Percentiles rank a stretch among this genome's conserved stretches.
phyloP scores from a whole-genome alignment of 352 stramenopile genomes.

The Phytophthora boehmeriae region DNA sequence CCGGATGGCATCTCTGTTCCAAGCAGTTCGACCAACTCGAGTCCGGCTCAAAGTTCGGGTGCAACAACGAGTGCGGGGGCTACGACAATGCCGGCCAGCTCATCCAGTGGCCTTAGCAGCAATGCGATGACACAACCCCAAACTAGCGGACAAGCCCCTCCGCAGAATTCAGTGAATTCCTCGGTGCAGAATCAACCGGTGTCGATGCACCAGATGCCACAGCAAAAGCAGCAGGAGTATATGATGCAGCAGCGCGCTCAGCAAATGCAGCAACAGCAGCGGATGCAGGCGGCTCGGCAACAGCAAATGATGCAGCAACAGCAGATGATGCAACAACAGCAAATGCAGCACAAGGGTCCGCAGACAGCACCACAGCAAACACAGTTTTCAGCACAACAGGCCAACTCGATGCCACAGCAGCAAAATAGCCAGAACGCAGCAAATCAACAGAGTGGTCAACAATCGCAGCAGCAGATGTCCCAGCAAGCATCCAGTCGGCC shows the following conservation, averaged over 20 bases:
- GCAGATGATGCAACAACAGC: conserved; percentile 48
- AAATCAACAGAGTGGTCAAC: conserved; percentile 50
- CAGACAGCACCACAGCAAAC: conserved; percentile 28
- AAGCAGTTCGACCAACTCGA: conserved; percentile 14
- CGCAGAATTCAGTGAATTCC: conserved; percentile 17
- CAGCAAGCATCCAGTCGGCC: conserved; percentile 35
- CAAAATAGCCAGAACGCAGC: conserved; percentile 38
- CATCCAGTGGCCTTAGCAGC: conserved; percentile 23
- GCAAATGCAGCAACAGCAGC: conserved; percentile 61
- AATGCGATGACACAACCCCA: conserved; percentile 33
- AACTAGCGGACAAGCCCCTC: conserved; percentile 19
- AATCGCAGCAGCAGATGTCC: conserved; percentile 44
- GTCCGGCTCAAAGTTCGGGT: conserved; percentile 7
- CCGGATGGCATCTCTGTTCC: conserved; percentile 15
- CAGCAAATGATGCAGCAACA: conserved; percentile 56
- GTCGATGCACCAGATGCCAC: conserved; percentile 33
- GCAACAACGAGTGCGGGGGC: conserved; percentile 19
- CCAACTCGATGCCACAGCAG: conserved; percentile 26
- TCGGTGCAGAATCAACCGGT: conserved; percentile 10
- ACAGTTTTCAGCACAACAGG: conserved; percentile 35
- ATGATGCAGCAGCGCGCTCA: conserved; percentile 57
- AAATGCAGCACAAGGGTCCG: conserved; percentile 40
- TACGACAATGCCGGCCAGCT: conserved; percentile 12
- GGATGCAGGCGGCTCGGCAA: conserved; percentile 45
- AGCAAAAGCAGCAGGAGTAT: conserved; percentile 57